phyloP scores from a whole-genome alignment of 352 stramenopile species.

The Phytophthora pinifolia region DNA sequence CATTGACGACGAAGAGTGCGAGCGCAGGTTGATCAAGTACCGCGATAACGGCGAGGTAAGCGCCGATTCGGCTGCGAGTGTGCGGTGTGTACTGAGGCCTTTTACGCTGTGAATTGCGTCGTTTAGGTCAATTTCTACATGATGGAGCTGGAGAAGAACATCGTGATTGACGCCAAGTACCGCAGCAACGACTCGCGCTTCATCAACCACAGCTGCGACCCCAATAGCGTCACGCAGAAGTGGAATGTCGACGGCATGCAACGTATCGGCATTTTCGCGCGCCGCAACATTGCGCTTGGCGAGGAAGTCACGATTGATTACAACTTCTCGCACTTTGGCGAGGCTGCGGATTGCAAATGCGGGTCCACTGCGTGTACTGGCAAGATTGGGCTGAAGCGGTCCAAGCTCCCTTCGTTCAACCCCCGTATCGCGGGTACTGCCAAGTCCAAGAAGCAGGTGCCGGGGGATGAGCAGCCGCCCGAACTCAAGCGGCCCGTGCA shows the following conservation, averaged over 20 bases:
- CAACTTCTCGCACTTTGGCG: constrained; percentile 85
- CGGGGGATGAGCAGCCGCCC: constrained; percentile 31
- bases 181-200: constrained; percentile 94
- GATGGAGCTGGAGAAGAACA: constrained; percentile 85
- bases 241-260: constrained; percentile 83
- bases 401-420: constrained; percentile 35
- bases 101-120: constrained; percentile 4
- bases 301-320: constrained; percentile 89
- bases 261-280: constrained; percentile 80
- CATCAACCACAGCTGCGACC: constrained; percentile 95
- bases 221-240: constrained; percentile 95
- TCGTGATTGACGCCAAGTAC: constrained; percentile 85
- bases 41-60: constrained; percentile 55
- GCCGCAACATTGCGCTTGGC: constrained; percentile 46
- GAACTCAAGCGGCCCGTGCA: constrained; percentile 66
- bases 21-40: constrained; percentile 59
- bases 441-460: constrained; percentile 31
- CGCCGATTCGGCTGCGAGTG: background rate
- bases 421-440: constrained; percentile 14
- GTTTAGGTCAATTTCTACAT: constrained; percentile 83
- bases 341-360: constrained; percentile 76
- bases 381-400: constrained; percentile 76
- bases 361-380: constrained; percentile 69
- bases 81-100: background rate
- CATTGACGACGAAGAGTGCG: constrained; percentile 87